Conservation (phyloP, 164 flowering plant genomes). For the Nymphaea colorata region DNA sequence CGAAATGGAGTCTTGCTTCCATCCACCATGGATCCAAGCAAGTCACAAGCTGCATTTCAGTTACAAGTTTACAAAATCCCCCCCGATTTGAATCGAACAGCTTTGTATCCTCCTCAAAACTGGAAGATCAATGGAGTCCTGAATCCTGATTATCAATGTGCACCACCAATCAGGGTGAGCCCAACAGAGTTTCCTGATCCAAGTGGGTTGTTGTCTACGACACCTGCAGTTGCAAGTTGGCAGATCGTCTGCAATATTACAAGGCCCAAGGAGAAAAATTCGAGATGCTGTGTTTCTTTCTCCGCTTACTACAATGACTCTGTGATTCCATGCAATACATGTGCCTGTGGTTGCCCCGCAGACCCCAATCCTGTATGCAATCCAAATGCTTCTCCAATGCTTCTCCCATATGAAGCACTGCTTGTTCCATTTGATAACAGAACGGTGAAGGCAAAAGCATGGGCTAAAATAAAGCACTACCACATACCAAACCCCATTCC, state of each 20-base stretch:
- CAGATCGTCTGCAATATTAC: slow-evolving; percentile 72
- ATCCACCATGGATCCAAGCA: slow-evolving; percentile 32
- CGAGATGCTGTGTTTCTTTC: slow-evolving; percentile 63
- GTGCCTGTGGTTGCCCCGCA: slow-evolving; percentile 63
- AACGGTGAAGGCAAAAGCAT: slow-evolving; percentile 41
- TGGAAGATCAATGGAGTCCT: slow-evolving; percentile 55
- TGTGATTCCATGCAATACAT: slow-evolving; percentile 64
- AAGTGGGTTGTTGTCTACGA: slow-evolving; percentile 23
- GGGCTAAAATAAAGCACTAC: slow-evolving; percentile 39
- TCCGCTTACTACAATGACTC: slow-evolving; percentile 70
- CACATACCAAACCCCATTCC: slow-evolving; percentile 34
- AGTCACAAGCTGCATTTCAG: slow-evolving; percentile 49
- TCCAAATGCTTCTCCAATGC: slow-evolving; percentile 25
- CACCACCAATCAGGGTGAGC: slow-evolving; percentile 42
- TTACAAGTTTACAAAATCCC: slow-evolving; percentile 56
- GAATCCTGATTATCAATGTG: slow-evolving; percentile 66
- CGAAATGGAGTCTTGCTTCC: slow-evolving; percentile 57
- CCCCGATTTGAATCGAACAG: slow-evolving; percentile 57
- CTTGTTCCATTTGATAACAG: slow-evolving; percentile 63
- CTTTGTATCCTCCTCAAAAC: slow-evolving; percentile 49
- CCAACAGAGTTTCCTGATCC: slow-evolving; percentile 51
- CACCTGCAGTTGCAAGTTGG: slow-evolving; percentile 53
- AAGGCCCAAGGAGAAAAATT: slow-evolving; percentile 22
- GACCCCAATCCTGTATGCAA: slow-evolving; percentile 16
- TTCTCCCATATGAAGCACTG: slow-evolving; percentile 61